Evolutionary conservation across 495 filamentous ascomycete genomes (phyloP).

Genomic region (Hypoxylon lenormandii): DNA sequence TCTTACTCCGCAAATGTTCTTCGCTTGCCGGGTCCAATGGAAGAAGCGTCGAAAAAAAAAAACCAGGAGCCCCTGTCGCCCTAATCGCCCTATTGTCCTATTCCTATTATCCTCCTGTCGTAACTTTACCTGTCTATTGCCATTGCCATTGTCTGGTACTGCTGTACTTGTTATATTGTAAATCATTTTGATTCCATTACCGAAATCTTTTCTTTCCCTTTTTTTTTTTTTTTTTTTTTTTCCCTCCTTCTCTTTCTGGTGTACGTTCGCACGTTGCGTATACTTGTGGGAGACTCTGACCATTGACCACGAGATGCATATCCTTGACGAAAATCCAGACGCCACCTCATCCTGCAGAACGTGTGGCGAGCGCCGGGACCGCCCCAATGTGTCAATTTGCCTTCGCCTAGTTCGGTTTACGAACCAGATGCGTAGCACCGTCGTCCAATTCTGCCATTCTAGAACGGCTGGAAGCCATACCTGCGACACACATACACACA

Average conservation of each 20-base stretch:
- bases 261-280: neutral
- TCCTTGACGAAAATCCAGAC: constrained; percentile 38
- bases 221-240: no score
- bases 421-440: constrained; percentile 17
- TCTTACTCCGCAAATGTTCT: constrained; percentile 40
- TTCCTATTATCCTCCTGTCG: neutral
- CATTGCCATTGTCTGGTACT: no score
- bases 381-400: constrained; percentile 40
- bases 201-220: no score
- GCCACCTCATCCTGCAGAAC: constrained; percentile 46
- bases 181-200: no score
- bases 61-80: constrained; percentile 21
- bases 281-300: neutral
- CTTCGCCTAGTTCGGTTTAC: constrained; percentile 34
- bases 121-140: neutral
- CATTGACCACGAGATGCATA: neutral
- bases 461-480: constrained; percentile 31
- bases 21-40: constrained; percentile 43
- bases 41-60: constrained; percentile 24
- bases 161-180: no score
- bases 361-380: constrained; percentile 38
- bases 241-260: neutral
- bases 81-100: neutral
- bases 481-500: constrained; percentile 20
- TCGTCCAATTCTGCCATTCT: constrained; percentile 26